Evolutionary conservation across 495 filamentous ascomycete genomes (phyloP), one percentile per base, ranked within the genome.

Genomic region (Talaromyces stipitatus): DNA sequence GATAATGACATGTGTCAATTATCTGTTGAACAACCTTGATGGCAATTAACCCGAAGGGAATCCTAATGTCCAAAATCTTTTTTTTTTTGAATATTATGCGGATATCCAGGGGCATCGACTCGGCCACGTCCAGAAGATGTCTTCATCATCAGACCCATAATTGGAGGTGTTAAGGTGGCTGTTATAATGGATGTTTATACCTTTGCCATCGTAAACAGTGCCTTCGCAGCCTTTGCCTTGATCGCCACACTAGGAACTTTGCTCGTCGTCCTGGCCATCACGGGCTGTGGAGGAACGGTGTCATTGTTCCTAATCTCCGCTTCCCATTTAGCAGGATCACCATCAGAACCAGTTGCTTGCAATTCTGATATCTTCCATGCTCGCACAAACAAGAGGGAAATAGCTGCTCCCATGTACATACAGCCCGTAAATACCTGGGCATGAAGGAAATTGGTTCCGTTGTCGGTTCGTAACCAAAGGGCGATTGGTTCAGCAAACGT

Each of bases 401-500:
- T 26, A 0, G 84, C 76, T 23, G 78, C 85, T 0, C 70, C 83
- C 14, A 88, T 69, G 64, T 86, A 89, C 74, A 85, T 78, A 55
- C 85, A 79, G 0, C 84, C 86, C 0, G 83, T 78, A 59, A 86
- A 89, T 18, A 88, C 67, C 64, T 89, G 86, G 4, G 85, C 81
- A 23, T 78, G 75, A 2, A 85, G 71, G 61, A 87, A 89, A 14
- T 69, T 73, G 22, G 62, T 60, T 4, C 72, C 68, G 2, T 64
- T 63, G 20, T 78, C 60, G 24, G 73, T 69, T 55, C 80, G 72
- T 55, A 94, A 78, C 56, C 84, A 74, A n/a, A 94, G 73, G 1
- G 76, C 88, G 64, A 92, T 91, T 0, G 85, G 78, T 61, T 94
- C 89, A 32, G 86, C 81, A 57, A 91, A 79, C 0, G 88, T 92